These are phyloP conservation scores for Metschnikowia vanudenii DNA, from an alignment of 805 yeast species.

Conservation along the genomic window DNA sequence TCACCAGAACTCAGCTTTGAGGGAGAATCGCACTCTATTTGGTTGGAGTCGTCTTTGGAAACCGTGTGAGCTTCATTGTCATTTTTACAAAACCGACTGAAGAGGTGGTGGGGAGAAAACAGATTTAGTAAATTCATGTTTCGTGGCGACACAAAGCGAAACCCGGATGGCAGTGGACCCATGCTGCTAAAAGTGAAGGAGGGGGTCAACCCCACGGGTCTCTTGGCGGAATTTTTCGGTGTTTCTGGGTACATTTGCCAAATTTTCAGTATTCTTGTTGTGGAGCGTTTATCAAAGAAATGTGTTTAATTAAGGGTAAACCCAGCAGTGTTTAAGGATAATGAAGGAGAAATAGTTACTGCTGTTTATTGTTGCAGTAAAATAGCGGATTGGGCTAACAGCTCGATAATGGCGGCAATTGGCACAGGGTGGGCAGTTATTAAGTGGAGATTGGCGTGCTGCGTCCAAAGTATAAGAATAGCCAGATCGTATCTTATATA, in stretches of 20 bases:
- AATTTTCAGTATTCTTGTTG: not conserved
- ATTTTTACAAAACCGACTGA: slow-evolving; percentile 11
- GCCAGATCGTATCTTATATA: too few relatives aligned
- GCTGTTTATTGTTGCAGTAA: too few relatives aligned
- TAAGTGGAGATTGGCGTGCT: too few relatives aligned
- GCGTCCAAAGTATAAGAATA: too few relatives aligned
- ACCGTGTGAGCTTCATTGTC: not conserved
- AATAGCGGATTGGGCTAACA: too few relatives aligned
- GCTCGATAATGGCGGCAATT: too few relatives aligned
- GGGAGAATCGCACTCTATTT: too few relatives aligned
- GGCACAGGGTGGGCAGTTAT: too few relatives aligned
- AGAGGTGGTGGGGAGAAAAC: slow-evolving; percentile 37
- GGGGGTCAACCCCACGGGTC: slow-evolving; percentile 25
- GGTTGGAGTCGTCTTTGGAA: not conserved
- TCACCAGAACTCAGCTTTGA: too few relatives aligned
- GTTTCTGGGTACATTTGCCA: slow-evolving; percentile 17
- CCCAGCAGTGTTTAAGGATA: too few relatives aligned
- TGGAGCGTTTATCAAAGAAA: not conserved
- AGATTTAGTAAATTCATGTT: slow-evolving; percentile 23
- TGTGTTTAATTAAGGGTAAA: not conserved
- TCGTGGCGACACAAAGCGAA: slow-evolving; percentile 38
- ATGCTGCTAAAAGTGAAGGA: slow-evolving; percentile 36
- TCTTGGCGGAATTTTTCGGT: slow-evolving; percentile 12
- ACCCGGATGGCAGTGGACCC: slow-evolving; percentile 42
- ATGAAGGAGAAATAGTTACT: too few relatives aligned